Percentiles rank a stretch among this genome's conserved stretches.
Evolutionary conservation across 768 basidiomycete genomes (phyloP).

Genomic region (Agrocybe chaxingu): DNA sequence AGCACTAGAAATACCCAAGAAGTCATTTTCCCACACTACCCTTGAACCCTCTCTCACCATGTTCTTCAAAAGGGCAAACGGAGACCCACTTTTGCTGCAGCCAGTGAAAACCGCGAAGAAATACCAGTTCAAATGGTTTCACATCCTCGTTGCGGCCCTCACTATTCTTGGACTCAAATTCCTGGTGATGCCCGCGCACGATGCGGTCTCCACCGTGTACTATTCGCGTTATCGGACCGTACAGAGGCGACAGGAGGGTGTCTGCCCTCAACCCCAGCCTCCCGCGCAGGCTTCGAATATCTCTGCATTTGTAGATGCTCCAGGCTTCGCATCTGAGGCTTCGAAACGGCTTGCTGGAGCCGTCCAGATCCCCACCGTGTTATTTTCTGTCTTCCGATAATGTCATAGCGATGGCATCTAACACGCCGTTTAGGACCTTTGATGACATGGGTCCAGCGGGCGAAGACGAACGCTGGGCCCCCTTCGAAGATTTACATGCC

Average conservation of each 20-base stretch:
- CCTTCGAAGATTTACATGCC: constrained; percentile 22
- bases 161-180: no score
- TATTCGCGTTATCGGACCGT: neutral
- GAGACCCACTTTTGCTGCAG: no score
- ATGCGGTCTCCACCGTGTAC: neutral
- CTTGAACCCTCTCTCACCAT: no score
- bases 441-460: constrained; percentile 27
- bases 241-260: neutral
- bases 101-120: no score
- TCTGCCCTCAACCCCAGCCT: constrained; percentile 21
- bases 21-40: no score
- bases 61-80: no score
- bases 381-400: neutral
- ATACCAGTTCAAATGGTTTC: no score
- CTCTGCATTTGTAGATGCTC: constrained; percentile 18
- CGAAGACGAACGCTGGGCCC: constrained; percentile 23
- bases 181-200: neutral
- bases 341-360: constrained; percentile 23
- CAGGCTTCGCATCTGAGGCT: constrained; percentile 17
- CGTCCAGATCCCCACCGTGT: constrained; percentile 27
- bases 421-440: constrained; percentile 18
- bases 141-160: no score
- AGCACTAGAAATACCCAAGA: no score
- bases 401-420: neutral
- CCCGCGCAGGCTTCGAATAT: constrained; percentile 16